A percentile compares a stretch with the other conserved stretches of the same genome.
These are phyloP conservation scores for Dichomitus squalens DNA, from an alignment of 1,284 basidiomycete genomes.

Conservation along the genomic window DNA sequence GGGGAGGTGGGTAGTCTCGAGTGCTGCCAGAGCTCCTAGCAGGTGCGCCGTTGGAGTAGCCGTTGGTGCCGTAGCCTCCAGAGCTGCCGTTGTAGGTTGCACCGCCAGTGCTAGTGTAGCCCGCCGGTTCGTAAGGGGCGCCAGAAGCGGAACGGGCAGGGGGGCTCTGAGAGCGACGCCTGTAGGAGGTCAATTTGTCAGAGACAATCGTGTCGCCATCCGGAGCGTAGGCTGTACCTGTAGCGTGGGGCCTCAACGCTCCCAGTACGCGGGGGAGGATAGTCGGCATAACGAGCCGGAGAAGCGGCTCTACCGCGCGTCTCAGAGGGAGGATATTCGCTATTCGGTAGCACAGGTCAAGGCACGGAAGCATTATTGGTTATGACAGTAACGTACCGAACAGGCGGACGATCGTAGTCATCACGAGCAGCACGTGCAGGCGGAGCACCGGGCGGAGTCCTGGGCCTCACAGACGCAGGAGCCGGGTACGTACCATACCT, in stretches of 20 bases:
- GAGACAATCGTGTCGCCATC: background rate
- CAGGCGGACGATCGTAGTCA: slow-evolving; percentile 47
- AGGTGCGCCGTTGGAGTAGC: slow-evolving; percentile 47
- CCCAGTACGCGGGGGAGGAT: slow-evolving; percentile 45
- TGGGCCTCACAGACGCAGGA: slow-evolving; percentile 40
- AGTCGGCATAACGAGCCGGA: slow-evolving; percentile 58
- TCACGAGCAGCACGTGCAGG: slow-evolving; percentile 42
- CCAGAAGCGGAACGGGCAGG: slow-evolving; percentile 41
- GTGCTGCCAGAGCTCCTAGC: slow-evolving; percentile 41
- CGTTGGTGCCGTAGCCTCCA: slow-evolving; percentile 41
- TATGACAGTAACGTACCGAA: slow-evolving; percentile 43
- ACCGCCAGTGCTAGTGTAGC: slow-evolving; percentile 49
- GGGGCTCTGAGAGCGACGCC: slow-evolving; percentile 76
- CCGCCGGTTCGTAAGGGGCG: slow-evolving; percentile 39
- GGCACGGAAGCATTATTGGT: slow-evolving; percentile 1
- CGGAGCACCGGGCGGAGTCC: slow-evolving; percentile 48
- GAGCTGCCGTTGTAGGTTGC: slow-evolving; percentile 48
- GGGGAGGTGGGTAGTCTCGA: slow-evolving; percentile 62
- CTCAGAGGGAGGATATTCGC: slow-evolving; percentile 49
- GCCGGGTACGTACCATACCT: slow-evolving; percentile 41
- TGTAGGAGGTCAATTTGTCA: slow-evolving; percentile 28
- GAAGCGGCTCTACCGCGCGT: slow-evolving; percentile 59
- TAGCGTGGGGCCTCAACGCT: slow-evolving; percentile 44
- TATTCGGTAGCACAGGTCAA: slow-evolving; percentile 29
- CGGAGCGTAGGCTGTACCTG: slow-evolving; percentile 43